Percentiles rank a stretch among this genome's conserved stretches.
These are phyloP conservation scores for Euryodendron excelsum DNA, from an alignment of 148 eudicot species.

Conservation along the genomic window DNA sequence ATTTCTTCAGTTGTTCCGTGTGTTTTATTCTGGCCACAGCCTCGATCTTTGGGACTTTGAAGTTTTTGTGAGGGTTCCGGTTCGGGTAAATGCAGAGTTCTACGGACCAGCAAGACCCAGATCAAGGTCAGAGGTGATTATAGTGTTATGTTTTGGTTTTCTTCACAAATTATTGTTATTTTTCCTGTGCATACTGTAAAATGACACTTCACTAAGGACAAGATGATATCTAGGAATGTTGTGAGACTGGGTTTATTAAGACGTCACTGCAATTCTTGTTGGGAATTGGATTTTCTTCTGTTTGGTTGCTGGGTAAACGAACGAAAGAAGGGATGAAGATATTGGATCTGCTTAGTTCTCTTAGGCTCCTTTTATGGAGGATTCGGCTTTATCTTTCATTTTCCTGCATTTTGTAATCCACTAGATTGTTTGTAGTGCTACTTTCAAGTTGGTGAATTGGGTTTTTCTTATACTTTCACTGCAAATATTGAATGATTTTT, in stretches of 20 bases:
- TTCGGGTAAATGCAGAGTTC: background rate
- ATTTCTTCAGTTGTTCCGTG: background rate
- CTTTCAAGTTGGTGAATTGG: background rate
- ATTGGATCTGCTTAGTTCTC: background rate
- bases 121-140: constrained; percentile 9
- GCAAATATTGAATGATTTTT: background rate
- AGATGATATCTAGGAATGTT: background rate
- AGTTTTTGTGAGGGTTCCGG: background rate
- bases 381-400: background rate
- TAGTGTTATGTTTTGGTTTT: background rate
- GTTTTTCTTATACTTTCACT: background rate
- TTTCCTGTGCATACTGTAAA: background rate
- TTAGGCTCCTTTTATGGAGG: background rate
- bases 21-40: background rate
- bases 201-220: too few species aligned
- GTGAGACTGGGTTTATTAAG: background rate
- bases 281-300: background rate
- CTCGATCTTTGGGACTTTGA: background rate
- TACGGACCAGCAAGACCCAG: background rate
- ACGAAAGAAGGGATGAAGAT: too few species aligned
- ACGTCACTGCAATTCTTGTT: too few species aligned
- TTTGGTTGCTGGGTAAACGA: background rate
- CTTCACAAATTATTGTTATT: background rate
- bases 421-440: background rate
- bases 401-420: background rate